Conservation (phyloP, 2,329 filamentous ascomycete species). For the Pestalotiopsis sp. region DNA sequence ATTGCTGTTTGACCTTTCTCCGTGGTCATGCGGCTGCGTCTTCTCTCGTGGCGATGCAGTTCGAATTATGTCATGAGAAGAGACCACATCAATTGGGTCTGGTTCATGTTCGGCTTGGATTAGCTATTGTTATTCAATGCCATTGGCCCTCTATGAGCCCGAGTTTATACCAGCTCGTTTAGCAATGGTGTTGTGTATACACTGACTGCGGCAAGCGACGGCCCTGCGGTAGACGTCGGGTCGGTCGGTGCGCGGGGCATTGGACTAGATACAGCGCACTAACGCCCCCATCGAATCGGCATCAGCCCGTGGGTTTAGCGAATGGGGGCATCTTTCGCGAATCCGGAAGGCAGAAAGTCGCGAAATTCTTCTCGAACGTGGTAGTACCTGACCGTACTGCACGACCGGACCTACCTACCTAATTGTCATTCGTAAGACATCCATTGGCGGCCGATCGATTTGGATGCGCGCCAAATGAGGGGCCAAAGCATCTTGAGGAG, state of each 20-base stretch:
- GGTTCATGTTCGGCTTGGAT: not conserved
- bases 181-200: not conserved
- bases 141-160: too few species aligned
- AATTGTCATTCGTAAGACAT: not conserved
- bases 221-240: not conserved
- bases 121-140: not conserved
- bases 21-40: not conserved
- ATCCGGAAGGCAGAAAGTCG: not conserved
- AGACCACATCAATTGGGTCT: not conserved
- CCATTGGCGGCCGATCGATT: not conserved
- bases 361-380: not conserved
- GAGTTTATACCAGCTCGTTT: too few species aligned
- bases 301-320: not conserved
- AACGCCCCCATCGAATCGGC: not conserved
- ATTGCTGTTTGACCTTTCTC: not conserved
- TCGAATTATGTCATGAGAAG: not conserved
- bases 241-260: not conserved
- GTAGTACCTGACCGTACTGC: not conserved
- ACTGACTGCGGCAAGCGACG: not conserved
- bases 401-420: not conserved
- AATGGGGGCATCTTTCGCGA: slow-evolving; percentile 1
- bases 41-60: not conserved
- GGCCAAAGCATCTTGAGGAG: slow-evolving; percentile 25
- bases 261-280: not conserved
- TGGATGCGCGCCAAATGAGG: slow-evolving; percentile 24